A percentile compares a stretch with the other conserved stretches of the same genome.
phyloP scores from a whole-genome alignment of 495 filamentous ascomycete species.

The Xylaria grammica region DNA sequence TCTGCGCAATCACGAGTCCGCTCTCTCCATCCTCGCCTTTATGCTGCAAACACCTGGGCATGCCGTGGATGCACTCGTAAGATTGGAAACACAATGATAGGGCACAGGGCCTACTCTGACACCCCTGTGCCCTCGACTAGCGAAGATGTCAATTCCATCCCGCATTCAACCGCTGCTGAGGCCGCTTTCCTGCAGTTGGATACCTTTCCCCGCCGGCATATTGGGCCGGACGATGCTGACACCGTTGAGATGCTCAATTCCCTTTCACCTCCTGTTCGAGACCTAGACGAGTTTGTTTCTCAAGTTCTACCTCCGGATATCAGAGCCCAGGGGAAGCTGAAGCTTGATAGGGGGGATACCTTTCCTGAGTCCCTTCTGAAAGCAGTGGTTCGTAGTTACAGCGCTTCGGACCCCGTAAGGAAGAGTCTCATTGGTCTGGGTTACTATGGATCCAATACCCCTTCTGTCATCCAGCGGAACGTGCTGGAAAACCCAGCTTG shows the following conservation, averaged over 20 bases:
- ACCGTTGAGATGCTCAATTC: conserved; percentile 79
- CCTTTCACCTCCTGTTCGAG: conserved; percentile 74
- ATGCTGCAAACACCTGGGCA: conserved; percentile 25
- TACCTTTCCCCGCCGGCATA: conserved; percentile 82
- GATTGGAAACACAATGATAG: conserved; percentile 13
- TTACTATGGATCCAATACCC: conserved; percentile 85
- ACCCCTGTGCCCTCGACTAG: conserved; percentile 13
- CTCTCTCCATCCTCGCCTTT: conserved; percentile 25
- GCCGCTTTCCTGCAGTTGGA: conserved; percentile 30
- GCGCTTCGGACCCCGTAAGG: conserved; percentile 63
- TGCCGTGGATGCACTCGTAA: conserved; percentile 25
- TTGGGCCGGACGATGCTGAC: conserved; percentile 80
- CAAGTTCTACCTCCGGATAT: conserved; percentile 87
- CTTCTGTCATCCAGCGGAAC: conserved; percentile 93
- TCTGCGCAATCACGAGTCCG: conserved; percentile 30
- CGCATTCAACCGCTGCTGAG: not conserved
- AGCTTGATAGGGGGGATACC: conserved; percentile 47
- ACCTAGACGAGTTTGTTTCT: conserved; percentile 85
- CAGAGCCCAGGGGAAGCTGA: conserved; percentile 68
- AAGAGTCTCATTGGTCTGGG: conserved; percentile 83
- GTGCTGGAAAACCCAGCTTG: conserved; percentile 92
- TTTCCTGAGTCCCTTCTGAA: conserved; percentile 71
- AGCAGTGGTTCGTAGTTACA: conserved; percentile 63
- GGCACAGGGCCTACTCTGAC: conserved; percentile 23
- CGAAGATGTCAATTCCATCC: conserved; percentile 16